Base-by-base conservation (phyloP, 2,329 filamentous ascomycete species). In the Aureobasidium vineae region DNA sequence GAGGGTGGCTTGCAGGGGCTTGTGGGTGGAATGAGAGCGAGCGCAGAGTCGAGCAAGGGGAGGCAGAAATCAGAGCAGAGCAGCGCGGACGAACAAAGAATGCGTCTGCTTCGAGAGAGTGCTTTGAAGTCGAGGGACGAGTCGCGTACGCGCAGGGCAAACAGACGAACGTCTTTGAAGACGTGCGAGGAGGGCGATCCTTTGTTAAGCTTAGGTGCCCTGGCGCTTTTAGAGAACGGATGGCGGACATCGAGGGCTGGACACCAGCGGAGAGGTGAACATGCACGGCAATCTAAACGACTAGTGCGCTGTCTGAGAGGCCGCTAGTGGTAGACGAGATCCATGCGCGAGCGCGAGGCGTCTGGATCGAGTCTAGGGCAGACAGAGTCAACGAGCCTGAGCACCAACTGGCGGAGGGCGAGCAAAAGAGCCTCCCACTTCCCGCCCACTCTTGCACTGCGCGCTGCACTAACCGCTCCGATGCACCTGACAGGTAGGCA, bases 131-230 rank as follows among this genome's bases (percentile, higher is more conserved):
- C 61, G 36, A 54, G 54, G 63, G 43, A 43, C 38, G 52, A 53
- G 57, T 65, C 57, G 63, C 49, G 43, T 53, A 50, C 63, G 33
- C 57, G 38, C 50, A 61, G 50, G 60, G 63, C 65, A 63, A 66
- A 66, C 47, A 56, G 61, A 67, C 63, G 63, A 52, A 65, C 49
- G 65, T 68, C 64, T 59, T 66, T 65, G 67, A 64, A 63, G 56
- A 66, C 66, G 57, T 70, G 67, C 66, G 74, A 74, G 72, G 76
- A 74, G 59, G 79, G 77, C 79, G 80, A 81, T 81, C 79, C 78
- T 79, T 79, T 80, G 79, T 81, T 80, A 81, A 80, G 79, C 78
- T 79, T 77, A 77, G 76, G 76, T 77, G 74, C 76, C 40, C 77
- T 79, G 78, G 74, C 76, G 77, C 75, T 72, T 73, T 75, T 74